phyloP scores from a whole-genome alignment of 208 protist genomes.

The Crithidia mellificae region DNA sequence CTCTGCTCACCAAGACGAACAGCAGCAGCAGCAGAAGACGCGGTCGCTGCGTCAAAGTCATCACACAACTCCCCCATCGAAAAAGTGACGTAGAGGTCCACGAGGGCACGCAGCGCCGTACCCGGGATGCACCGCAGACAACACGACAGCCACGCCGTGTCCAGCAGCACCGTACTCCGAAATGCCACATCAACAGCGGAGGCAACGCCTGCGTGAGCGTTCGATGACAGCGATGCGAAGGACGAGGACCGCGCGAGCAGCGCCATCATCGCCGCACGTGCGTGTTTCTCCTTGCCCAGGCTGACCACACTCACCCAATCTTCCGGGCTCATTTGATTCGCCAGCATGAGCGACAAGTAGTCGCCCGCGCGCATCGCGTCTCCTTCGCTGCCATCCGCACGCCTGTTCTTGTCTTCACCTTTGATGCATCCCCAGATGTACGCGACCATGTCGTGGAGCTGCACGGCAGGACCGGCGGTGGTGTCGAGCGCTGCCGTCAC shows the following conservation, averaged over 20 bases:
- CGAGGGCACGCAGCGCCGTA: constrained; percentile 62
- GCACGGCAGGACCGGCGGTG: constrained; percentile 27
- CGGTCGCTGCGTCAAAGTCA: neutral
- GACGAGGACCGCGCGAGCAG: constrained; percentile 42
- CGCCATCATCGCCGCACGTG: constrained; percentile 52
- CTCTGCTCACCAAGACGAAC: too few relatives aligned
- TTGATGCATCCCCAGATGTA: constrained; percentile 41
- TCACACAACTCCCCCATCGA: constrained; percentile 30
- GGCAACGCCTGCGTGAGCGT: too few relatives aligned
- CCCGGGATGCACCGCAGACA: constrained; percentile 50
- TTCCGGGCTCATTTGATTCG: constrained; percentile 48
- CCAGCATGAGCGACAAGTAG: constrained; percentile 30
- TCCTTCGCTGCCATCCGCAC: neutral
- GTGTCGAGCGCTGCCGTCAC: constrained; percentile 48
- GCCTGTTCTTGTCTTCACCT: neutral
- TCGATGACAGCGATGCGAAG: neutral
- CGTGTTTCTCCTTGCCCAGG: constrained; percentile 51
- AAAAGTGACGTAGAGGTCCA: constrained; percentile 52
- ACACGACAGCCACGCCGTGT: constrained; percentile 44
- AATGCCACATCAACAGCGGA: neutral
- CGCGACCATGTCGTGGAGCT: constrained; percentile 42
- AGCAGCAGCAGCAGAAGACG: neutral
- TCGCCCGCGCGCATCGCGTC: neutral
- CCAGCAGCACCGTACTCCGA: neutral
- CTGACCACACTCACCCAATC: constrained; percentile 62